A percentile compares a stretch with the other conserved stretches of the same genome.
Evolutionary conservation across 169 alveolate species (phyloP).

Genomic region (Cryptosporidium andersoni): DNA sequence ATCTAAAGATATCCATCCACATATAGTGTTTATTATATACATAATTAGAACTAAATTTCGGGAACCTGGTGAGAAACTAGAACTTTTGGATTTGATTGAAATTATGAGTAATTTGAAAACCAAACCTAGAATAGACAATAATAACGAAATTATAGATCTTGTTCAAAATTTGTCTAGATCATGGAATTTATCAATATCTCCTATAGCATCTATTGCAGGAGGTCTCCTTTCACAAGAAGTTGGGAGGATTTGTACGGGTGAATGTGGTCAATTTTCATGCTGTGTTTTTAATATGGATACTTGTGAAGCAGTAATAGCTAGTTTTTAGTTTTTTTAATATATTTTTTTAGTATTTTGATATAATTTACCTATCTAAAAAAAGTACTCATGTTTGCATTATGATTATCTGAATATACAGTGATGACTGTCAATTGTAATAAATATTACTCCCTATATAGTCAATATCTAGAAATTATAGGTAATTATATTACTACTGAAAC

Average conservation of each 20-base stretch:
- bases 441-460: too few relatives aligned
- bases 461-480: too few relatives aligned
- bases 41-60: constrained; percentile 2
- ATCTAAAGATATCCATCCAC: constrained; percentile 41
- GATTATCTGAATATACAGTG: not conserved
- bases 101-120: constrained; percentile 7
- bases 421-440: not conserved
- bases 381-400: not conserved
- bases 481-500: too few relatives aligned
- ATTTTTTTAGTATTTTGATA: not conserved
- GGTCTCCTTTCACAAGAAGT: constrained; percentile 62
- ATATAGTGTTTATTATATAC: constrained; percentile 7
- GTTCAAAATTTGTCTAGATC: not conserved
- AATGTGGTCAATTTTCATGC: constrained; percentile 28
- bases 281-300: constrained; percentile 61
- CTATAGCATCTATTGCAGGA: constrained; percentile 66
- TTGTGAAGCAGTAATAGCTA: constrained; percentile 65
- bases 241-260: constrained; percentile 31
- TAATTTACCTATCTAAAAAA: not conserved
- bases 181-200: constrained; percentile 60
- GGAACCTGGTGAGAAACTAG: not conserved
- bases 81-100: not conserved
- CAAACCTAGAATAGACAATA: constrained; percentile 3
- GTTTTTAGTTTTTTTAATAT: not conserved
- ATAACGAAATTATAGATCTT: constrained; percentile 6